phyloP scores from a whole-genome alignment of 805 yeast species.

The Schwanniomyces vanrijiae region DNA sequence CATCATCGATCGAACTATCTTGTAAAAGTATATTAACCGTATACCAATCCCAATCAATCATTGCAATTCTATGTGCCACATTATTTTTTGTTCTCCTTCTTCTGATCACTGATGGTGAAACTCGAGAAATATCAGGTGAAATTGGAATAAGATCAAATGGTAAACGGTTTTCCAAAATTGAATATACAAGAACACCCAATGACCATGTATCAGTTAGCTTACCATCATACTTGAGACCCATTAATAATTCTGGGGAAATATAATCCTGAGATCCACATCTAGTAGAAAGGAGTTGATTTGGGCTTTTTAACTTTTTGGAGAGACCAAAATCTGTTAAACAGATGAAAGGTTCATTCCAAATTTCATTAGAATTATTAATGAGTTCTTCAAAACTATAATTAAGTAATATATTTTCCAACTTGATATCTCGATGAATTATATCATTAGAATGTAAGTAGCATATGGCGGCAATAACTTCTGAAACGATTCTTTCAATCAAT shows the following conservation, averaged over 20 bases:
- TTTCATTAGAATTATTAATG: conserved; percentile 15
- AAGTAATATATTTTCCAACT: conserved; percentile 78
- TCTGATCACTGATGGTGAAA: conserved; percentile 42
- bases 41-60: conserved; percentile 90
- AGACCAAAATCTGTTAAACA: conserved; percentile 88
- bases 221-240: conserved; percentile 93
- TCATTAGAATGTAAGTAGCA: conserved; percentile 64
- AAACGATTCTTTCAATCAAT: conserved; percentile 60
- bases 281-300: conserved; percentile 68
- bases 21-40: conserved; percentile 25
- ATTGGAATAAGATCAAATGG: conserved; percentile 89
- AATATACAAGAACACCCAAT: conserved; percentile 84
- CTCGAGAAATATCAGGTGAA: conserved; percentile 25
- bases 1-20: conserved; percentile 8
- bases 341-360: conserved; percentile 24
- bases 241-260: conserved; percentile 88
- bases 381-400: conserved; percentile 31
- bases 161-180: conserved; percentile 77
- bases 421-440: conserved; percentile 88
- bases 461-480: conserved; percentile 71
- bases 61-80: conserved; percentile 86
- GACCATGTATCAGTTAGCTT: conserved; percentile 93
- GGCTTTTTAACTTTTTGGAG: conserved; percentile 64
- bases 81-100: conserved; percentile 47
- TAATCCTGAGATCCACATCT: conserved; percentile 97